A percentile compares a stretch with the other conserved stretches of the same genome.
These are phyloP conservation scores for Clitocybe nebularis DNA, from an alignment of 1,284 basidiomycete species.

Conservation along the genomic window DNA sequence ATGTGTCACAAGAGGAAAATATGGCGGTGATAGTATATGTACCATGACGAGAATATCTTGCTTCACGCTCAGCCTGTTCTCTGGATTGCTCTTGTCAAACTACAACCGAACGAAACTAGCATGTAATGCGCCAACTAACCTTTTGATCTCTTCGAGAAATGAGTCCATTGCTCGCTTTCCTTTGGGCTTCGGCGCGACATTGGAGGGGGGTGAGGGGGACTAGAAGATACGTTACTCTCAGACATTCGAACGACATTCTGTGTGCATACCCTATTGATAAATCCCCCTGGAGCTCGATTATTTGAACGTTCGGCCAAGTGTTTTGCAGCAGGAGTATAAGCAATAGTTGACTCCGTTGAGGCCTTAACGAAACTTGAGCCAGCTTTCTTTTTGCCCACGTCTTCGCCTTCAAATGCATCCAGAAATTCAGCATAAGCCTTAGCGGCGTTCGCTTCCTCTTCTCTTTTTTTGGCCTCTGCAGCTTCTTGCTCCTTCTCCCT, in stretches of 20 bases:
- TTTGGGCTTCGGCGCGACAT: constrained; percentile 58
- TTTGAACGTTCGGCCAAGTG: constrained; percentile 16
- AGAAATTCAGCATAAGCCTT: constrained; percentile 85
- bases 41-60: constrained; percentile 74
- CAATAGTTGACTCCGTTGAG: constrained; percentile 46
- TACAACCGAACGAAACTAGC: too few species aligned
- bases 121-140: constrained; percentile 44
- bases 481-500: constrained; percentile 87
- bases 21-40: constrained; percentile 1
- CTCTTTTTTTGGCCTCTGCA: constrained; percentile 80
- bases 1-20: not conserved
- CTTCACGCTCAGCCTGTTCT: constrained; percentile 88
- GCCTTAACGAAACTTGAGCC: constrained; percentile 74
- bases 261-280: constrained; percentile 24
- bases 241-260: not conserved
- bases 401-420: constrained; percentile 80
- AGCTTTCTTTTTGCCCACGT: constrained; percentile 45
- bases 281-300: constrained; percentile 24
- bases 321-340: constrained; percentile 40
- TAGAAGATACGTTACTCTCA: constrained; percentile 18
- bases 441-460: constrained; percentile 77
- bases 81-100: constrained; percentile 36
- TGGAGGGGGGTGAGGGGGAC: constrained; percentile 50
- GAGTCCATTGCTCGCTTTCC: constrained; percentile 92
- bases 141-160: constrained; percentile 92